Conservation (phyloP, 108 stramenopile species). For the Nitzschia sp. region DNA sequence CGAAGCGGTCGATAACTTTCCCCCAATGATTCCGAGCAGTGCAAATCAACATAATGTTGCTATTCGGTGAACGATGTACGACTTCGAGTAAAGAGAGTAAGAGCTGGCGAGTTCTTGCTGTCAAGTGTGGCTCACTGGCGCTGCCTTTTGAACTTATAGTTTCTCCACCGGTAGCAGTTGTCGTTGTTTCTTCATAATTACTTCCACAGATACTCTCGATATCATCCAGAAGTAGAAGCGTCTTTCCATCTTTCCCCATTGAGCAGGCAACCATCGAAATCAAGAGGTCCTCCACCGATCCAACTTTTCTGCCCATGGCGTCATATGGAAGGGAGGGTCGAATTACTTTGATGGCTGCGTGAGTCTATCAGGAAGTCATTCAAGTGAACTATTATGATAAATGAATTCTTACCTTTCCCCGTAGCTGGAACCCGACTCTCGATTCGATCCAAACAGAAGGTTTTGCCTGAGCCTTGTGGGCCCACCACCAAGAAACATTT, state of each 20-base stretch:
- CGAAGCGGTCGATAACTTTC: constrained; percentile 50
- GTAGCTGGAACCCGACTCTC: constrained; percentile 2
- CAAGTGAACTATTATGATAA: too few species aligned
- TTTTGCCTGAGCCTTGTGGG: constrained; percentile 76
- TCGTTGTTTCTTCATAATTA: not conserved
- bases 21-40: constrained; percentile 44
- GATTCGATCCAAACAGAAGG: constrained; percentile 60
- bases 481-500: constrained; percentile 47
- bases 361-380: too few species aligned
- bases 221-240: constrained; percentile 73
- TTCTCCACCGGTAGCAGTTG: not conserved
- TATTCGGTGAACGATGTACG: constrained; percentile 3
- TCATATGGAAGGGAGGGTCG: constrained; percentile 60
- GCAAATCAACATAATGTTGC: constrained; percentile 53
- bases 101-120: constrained; percentile 16
- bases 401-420: not conserved
- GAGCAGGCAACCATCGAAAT: constrained; percentile 57
- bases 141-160: not conserved
- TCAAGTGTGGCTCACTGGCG: constrained; percentile 9
- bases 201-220: constrained; percentile 50
- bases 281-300: constrained; percentile 66
- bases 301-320: constrained; percentile 49
- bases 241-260: not conserved
- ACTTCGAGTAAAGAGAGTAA: constrained; percentile 34
- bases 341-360: constrained; percentile 30